Percentiles rank a stretch among this genome's conserved stretches.
Conservation (phyloP, 495 filamentous ascomycete genomes). For the Hypomontagnella submonticulosa region DNA sequence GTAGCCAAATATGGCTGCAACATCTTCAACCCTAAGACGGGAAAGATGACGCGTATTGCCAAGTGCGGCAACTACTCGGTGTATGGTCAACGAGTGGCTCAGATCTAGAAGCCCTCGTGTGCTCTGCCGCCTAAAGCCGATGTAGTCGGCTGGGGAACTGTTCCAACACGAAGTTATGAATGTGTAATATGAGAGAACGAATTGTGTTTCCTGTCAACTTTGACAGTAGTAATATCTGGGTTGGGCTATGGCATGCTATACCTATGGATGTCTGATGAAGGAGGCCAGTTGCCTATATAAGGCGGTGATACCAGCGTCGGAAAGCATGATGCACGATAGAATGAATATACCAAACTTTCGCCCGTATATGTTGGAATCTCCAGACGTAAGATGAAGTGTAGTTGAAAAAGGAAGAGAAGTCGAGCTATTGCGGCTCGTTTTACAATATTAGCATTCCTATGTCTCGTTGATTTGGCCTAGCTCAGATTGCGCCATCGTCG, state of each 20-base stretch:
- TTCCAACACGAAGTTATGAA: constrained; percentile 12
- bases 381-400: constrained; percentile 32
- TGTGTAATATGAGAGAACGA: constrained; percentile 15
- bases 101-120: constrained; percentile 20
- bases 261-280: not conserved
- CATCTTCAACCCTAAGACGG: constrained; percentile 76
- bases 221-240: constrained; percentile 1
- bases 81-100: constrained; percentile 58
- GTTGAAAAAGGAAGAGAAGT: constrained; percentile 41
- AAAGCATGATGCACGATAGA: constrained; percentile 16
- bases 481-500: constrained; percentile 47
- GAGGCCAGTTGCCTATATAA: not conserved
- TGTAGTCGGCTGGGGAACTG: constrained; percentile 14
- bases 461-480: constrained; percentile 42
- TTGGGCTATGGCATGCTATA: not conserved
- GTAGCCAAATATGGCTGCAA: constrained; percentile 78
- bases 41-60: constrained; percentile 74
- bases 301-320: not conserved
- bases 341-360: constrained; percentile 18
- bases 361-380: constrained; percentile 11
- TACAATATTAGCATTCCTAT: constrained; percentile 36
- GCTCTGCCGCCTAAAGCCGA: not conserved
- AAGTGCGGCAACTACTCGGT: constrained; percentile 72
- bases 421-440: constrained; percentile 44
- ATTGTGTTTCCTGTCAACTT: constrained; percentile 13